These are phyloP conservation scores for Galerina sulciceps DNA, from an alignment of 768 basidiomycete genomes.

Conservation along the genomic window DNA sequence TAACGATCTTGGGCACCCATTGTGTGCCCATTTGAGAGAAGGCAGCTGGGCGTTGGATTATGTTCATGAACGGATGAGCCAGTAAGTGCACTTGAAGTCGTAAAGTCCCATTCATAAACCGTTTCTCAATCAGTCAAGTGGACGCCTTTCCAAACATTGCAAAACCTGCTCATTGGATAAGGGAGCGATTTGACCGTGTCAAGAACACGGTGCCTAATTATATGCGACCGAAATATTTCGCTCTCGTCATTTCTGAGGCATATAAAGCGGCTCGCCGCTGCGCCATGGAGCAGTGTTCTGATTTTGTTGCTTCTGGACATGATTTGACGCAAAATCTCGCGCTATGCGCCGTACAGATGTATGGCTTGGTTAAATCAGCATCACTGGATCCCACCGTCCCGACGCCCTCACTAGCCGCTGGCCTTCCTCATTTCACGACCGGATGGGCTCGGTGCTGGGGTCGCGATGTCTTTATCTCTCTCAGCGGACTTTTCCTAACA, in stretches of 20 bases:
- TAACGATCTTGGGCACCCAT: slow-evolving; percentile 93
- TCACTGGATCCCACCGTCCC: slow-evolving; percentile 76
- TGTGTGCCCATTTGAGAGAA: slow-evolving; percentile 85
- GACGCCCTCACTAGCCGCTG: slow-evolving; percentile 89
- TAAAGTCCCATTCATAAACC: not conserved
- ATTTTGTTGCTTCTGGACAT: slow-evolving; percentile 85
- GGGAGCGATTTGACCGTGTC: slow-evolving; percentile 84
- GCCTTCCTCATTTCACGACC: slow-evolving; percentile 90
- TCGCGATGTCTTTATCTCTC: slow-evolving; percentile 90
- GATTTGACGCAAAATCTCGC: slow-evolving; percentile 91
- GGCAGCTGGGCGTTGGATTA: slow-evolving; percentile 96
- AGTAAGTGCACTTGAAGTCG: slow-evolving; percentile 50
- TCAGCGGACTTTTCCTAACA: slow-evolving; percentile 91
- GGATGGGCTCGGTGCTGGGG: slow-evolving; percentile 99
- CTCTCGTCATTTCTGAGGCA: slow-evolving; percentile 85
- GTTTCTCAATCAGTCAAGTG: slow-evolving; percentile 49
- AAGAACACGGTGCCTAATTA: slow-evolving; percentile 78
- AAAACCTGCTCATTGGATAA: slow-evolving; percentile 82
- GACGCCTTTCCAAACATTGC: slow-evolving; percentile 68
- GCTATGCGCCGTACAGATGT: slow-evolving; percentile 85
- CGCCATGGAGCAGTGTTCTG: slow-evolving; percentile 86
- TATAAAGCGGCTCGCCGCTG: slow-evolving; percentile 89
- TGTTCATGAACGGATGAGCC: slow-evolving; percentile 65
- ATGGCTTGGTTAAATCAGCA: slow-evolving; percentile 88
- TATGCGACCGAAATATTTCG: slow-evolving; percentile 96